Base-by-base conservation (phyloP, 495 filamentous ascomycete species). In the Podospora appendiculata region DNA sequence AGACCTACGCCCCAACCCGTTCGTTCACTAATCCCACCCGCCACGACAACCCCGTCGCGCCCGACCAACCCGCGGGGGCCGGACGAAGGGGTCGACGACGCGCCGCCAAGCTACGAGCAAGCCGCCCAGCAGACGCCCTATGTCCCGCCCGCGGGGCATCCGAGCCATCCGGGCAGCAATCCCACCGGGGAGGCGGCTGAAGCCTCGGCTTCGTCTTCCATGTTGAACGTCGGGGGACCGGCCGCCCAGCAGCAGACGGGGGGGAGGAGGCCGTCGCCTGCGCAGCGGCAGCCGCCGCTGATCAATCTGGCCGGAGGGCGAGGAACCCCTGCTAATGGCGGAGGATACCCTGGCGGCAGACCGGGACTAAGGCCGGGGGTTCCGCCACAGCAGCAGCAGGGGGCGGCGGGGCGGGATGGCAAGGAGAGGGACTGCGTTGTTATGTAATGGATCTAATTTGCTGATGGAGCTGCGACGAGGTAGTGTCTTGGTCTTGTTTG, bases 101-200 rank as follows among this genome's bases (percentile, higher is more conserved):
- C 86, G 4, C 89, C 88, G 10, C 89, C 89, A 6, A 83, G 80
- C 12, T 95, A 95, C 62, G 89, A 93, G 68, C 86, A 91, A 71
- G 85, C 87, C 8, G 78, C 86, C 0, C 79, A 75, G 33, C 75
- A 76, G 45, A 77, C 74, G 7, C 76, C 78, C 6, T 90, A 89
- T 55, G 69, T 81, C 10, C 83, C 85, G 4, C 83, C 86, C 0
- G 62, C 68, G 17, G 73, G 78, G 14, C 79, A 81, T 52, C 80
- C 86, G 0, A 74, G 71, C 32, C 74, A 76, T 59, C 75, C 80
- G 38, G 59, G 59, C n/a, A 74, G 74, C 48, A 72, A 57, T 18
- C 65, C 66, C 12, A 43, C 13, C 8, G 38, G 25, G 17, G 41
- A 38, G 54, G 49, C 50, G 5, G 13, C 50, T 13, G 48, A 33